A percentile compares a stretch with the other conserved stretches of the same genome.
These are phyloP conservation scores for Stylonectria norvegica DNA, from an alignment of 2,329 filamentous ascomycete species.

Conservation along the genomic window DNA sequence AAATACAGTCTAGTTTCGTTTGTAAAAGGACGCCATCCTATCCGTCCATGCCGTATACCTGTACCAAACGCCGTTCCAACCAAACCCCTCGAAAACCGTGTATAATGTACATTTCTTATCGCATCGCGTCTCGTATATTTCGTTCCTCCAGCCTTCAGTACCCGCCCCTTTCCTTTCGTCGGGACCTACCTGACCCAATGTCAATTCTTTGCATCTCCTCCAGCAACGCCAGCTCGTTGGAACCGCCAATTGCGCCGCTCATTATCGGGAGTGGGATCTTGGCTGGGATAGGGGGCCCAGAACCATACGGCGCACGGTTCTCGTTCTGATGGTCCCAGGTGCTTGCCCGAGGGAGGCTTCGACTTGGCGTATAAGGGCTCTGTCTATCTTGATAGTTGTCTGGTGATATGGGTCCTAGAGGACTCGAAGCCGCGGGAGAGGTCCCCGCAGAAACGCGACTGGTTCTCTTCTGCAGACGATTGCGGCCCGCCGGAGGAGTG, in stretches of 20 bases:
- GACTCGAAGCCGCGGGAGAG: slow-evolving; percentile 41
- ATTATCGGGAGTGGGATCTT: slow-evolving; percentile 60
- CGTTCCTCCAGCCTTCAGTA: slow-evolving; percentile 29
- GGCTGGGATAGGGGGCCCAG: slow-evolving; percentile 61
- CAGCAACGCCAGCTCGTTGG: slow-evolving; percentile 58
- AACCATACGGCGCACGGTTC: slow-evolving; percentile 45
- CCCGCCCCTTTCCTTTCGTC: slow-evolving; percentile 48
- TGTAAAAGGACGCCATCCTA: neutral
- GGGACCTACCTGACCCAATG: slow-evolving; percentile 57
- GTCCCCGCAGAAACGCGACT: slow-evolving; percentile 42
- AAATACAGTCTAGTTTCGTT: too few relatives aligned
- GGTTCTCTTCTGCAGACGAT: slow-evolving; percentile 63
- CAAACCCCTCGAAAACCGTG: slow-evolving; percentile 11
- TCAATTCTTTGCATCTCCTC: slow-evolving; percentile 69
- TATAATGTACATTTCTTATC: slow-evolving; percentile 23
- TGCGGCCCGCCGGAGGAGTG: slow-evolving; percentile 43
- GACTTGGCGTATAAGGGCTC: slow-evolving; percentile 29
- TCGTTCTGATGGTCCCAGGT: slow-evolving; percentile 54
- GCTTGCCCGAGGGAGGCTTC: slow-evolving; percentile 42
- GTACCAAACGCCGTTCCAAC: slow-evolving; percentile 20
- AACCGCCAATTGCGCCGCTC: slow-evolving; percentile 41
- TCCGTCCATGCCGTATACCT: neutral
- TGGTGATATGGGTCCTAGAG: slow-evolving; percentile 51
- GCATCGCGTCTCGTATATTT: slow-evolving; percentile 15
- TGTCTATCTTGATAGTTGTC: slow-evolving; percentile 50